Evolutionary conservation across 257 asterid species (phyloP).

Genomic region (Knoxia roxburghii): DNA sequence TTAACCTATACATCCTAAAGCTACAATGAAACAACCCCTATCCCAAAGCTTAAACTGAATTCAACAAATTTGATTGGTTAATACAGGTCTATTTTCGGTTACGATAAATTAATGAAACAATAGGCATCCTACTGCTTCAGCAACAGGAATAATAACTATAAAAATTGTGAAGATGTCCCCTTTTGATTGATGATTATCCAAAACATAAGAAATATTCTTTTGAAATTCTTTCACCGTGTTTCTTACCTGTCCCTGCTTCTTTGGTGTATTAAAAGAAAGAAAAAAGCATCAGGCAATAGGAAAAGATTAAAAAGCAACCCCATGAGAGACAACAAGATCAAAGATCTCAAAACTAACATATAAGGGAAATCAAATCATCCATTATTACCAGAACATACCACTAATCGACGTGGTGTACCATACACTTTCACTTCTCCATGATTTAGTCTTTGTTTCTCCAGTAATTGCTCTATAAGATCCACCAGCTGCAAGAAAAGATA

Average conservation of each 20-base stretch:
- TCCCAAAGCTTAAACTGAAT: too few relatives aligned
- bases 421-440: conserved; percentile 64
- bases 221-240: not conserved
- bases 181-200: too few relatives aligned
- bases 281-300: not conserved
- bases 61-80: too few relatives aligned
- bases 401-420: conserved; percentile 96
- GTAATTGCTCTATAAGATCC: conserved; percentile 64
- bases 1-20: too few relatives aligned
- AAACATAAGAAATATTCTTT: too few relatives aligned
- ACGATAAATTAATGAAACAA: too few relatives aligned
- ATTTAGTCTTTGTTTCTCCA: conserved; percentile 69
- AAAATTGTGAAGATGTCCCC: too few relatives aligned
- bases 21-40: too few relatives aligned
- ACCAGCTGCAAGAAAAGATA: conserved; percentile 62
- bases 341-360: not conserved
- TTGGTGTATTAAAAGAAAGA: not conserved
- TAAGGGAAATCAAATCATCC: too few relatives aligned
- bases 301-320: not conserved
- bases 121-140: too few relatives aligned
- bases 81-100: too few relatives aligned
- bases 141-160: too few relatives aligned
- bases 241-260: not conserved
- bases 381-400: conserved; percentile 44
- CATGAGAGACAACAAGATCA: not conserved